A percentile compares a stretch with the other conserved stretches of the same genome.
Conservation (phyloP, 768 basidiomycete genomes). For the Panaeolus cyanescens region DNA sequence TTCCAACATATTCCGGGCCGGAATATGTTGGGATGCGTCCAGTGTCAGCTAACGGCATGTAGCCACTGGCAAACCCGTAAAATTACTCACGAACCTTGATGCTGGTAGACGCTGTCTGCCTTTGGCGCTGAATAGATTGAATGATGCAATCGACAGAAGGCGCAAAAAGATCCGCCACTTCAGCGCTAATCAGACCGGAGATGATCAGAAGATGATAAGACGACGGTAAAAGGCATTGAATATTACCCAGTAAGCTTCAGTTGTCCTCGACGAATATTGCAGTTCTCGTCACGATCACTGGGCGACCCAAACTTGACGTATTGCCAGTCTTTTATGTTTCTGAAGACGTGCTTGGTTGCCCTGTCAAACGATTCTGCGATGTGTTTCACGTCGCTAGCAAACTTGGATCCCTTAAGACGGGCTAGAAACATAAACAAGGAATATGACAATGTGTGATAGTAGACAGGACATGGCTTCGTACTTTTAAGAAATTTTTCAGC, state of each 20-base stretch:
- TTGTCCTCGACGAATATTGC: conserved; percentile 46
- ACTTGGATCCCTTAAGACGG: conserved; percentile 38
- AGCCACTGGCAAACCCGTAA: no score
- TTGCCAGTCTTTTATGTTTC: conserved; percentile 36
- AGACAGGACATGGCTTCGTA: background rate
- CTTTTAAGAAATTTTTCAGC: background rate
- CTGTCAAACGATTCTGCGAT: conserved; percentile 49
- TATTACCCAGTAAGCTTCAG: conserved; percentile 41
- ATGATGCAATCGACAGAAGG: conserved; percentile 26
- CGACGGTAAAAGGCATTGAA: background rate
- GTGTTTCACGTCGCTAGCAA: conserved; percentile 37
- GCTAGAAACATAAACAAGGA: conserved; percentile 15
- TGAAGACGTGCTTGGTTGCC: conserved; percentile 47
- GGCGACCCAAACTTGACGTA: conserved; percentile 41
- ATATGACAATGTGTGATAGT: background rate
- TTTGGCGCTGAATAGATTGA: conserved; percentile 16
- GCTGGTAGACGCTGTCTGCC: background rate
- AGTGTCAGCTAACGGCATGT: conserved; percentile 23
- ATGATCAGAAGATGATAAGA: no score
- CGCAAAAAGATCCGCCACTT: conserved; percentile 26
- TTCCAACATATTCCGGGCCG: conserved; percentile 46
- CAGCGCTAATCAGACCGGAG: conserved; percentile 11
- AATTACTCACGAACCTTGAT: conserved; percentile 13
- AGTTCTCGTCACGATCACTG: conserved; percentile 11
- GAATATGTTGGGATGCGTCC: no score